Evolutionary conservation across 2,329 filamentous ascomycete species (phyloP), one percentile per base, ranked within the genome.

Genomic region (Sordariomycetes sp.): DNA sequence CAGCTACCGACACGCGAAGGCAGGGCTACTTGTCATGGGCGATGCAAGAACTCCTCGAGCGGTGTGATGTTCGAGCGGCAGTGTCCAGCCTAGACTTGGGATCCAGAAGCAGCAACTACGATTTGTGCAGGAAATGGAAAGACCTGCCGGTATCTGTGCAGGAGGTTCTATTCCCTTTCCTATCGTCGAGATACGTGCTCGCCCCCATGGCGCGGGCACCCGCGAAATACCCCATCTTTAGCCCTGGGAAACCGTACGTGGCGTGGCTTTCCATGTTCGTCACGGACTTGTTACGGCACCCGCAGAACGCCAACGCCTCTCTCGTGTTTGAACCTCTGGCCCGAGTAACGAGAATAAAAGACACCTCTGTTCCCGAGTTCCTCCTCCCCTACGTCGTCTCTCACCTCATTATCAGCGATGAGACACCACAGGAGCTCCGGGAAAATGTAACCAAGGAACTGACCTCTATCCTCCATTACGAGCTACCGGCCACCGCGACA

Each of bases 11-110:
- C 68, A 88, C 91, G 2, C 86, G 85, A 62, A 80, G 91, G 6
- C 94, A 97, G 70, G 92, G 91, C 0, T 96, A 95, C 67, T 78
- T 99, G 20, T 93, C 93, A 1, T 99, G 89, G 71, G 89, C 88
- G 1, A 97, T 99, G 85, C 94, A 99, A 70, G 88, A 96, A 65
- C 79, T 97, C 48, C 79, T 97, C 3, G 85, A 86, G 52, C 84
- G 87, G 63, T 90, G 88, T 66, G 86, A 88, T 32, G 86, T 97
- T 66, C 85, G 79, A 60, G 75, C 80, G 12, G 82, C 80, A 0
- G 78, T 76, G 56, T 70, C 69, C 34, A 70, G 71, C 68, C 70
- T 73, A 43, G 71, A 73, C 3, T 69, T 70, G 1, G 70, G 70
- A 4, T 67, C 66, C 59, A 60, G 62, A 22, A 22, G 69, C 3